Evolutionary conservation across 2,329 filamentous ascomycete genomes (phyloP).

Genomic region (Teratosphaeriaceae sp.): DNA sequence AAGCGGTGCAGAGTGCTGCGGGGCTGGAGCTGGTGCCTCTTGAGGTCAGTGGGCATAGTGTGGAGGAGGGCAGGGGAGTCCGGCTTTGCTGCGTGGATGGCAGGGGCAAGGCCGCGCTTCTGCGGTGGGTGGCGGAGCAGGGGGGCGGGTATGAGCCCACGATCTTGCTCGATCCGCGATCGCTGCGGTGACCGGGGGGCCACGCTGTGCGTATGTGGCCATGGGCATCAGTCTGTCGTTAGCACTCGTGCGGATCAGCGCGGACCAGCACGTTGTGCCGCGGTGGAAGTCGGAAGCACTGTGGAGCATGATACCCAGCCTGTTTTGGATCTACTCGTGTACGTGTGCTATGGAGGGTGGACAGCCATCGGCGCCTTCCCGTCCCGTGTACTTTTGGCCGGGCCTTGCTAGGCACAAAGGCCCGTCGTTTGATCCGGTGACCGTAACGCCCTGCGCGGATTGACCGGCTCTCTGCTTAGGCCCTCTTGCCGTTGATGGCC

Average conservation of each 20-base stretch:
- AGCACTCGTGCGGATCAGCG: no score
- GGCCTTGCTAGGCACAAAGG: no score
- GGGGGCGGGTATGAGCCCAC: constrained; percentile 20
- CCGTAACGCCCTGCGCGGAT: no score
- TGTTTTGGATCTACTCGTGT: no score
- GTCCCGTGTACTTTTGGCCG: no score
- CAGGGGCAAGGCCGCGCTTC: constrained; percentile 17
- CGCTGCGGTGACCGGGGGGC: constrained; percentile 16
- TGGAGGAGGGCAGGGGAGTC: constrained; percentile 19
- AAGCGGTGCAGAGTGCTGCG: constrained; percentile 25
- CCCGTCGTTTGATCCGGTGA: no score
- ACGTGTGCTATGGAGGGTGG: no score
- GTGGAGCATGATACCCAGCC: constrained; percentile 61
- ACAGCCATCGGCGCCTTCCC: no score
- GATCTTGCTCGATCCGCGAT: constrained; percentile 20
- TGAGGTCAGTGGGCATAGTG: constrained; percentile 19
- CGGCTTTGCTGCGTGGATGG: constrained; percentile 26
- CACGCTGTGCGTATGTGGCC: no score
- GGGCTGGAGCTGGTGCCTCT: constrained; percentile 24
- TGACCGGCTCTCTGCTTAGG: no score
- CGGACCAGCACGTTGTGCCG: neutral
- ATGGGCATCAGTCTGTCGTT: no score
- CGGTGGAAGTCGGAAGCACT: constrained; percentile 19
- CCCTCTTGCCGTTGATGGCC: constrained; percentile 49
- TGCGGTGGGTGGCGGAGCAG: constrained; percentile 16